Conservation (phyloP, 257 asterid species). For the Lantana camara region DNA sequence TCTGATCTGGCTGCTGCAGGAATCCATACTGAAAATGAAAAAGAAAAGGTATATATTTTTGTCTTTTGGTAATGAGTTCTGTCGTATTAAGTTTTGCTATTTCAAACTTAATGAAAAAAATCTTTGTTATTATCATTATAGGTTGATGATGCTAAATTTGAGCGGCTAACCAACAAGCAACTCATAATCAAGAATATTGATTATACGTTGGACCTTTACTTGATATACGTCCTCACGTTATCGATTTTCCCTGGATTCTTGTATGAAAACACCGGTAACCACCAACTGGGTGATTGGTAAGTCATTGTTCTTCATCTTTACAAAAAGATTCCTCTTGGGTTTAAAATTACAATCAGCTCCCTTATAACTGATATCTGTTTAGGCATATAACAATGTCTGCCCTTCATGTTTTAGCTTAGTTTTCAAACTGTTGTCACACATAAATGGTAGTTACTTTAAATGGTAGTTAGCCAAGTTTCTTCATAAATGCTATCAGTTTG, state of each 20-base stretch:
- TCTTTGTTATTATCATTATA: slow-evolving; percentile 21
- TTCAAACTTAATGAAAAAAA: background rate
- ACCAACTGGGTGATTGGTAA: slow-evolving; percentile 83
- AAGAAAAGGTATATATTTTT: no score
- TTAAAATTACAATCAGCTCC: no score
- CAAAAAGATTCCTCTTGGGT: background rate
- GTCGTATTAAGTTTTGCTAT: background rate
- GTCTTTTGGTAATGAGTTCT: background rate
- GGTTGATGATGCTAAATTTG: slow-evolving; percentile 42
- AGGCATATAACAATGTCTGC: no score
- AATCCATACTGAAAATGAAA: slow-evolving; percentile 34
- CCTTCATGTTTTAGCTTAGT: no score
- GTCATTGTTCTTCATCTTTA: no score
- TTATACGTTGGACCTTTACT: slow-evolving; percentile 52
- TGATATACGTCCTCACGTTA: slow-evolving; percentile 63
- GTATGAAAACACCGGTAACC: slow-evolving; percentile 84
- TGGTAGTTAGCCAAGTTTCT: no score
- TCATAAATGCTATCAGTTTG: no score
- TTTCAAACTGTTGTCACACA: no score
- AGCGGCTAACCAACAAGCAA: no score
- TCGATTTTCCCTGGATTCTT: slow-evolving; percentile 89
- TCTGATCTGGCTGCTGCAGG: slow-evolving; percentile 94
- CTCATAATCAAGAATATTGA: slow-evolving; percentile 58
- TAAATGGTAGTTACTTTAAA: no score
- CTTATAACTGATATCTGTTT: no score